A percentile compares a stretch with the other conserved stretches of the same genome.
Evolutionary conservation across 2,329 filamentous ascomycete species (phyloP).

Genomic region (Cercospora canescens): DNA sequence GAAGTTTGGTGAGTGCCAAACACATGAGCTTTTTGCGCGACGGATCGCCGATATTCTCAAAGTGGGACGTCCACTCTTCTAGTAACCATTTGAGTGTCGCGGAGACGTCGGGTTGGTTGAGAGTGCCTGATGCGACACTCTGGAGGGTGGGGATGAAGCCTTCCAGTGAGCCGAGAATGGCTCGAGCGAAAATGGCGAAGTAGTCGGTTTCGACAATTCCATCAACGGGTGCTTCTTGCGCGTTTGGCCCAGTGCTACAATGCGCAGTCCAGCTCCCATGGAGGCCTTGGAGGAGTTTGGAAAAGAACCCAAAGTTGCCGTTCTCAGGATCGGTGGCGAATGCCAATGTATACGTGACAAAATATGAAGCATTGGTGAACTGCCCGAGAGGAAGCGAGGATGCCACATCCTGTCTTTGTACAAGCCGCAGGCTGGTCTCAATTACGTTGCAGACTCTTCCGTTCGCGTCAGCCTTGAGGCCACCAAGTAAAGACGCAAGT

Average conservation of each 20-base stretch:
- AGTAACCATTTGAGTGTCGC: constrained; percentile 49
- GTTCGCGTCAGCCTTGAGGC: constrained; percentile 50
- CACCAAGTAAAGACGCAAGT: constrained; percentile 44
- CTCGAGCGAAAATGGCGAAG: constrained; percentile 76
- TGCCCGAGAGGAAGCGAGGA: constrained; percentile 16
- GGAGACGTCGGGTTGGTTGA: constrained; percentile 31
- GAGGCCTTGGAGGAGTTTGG: constrained; percentile 51
- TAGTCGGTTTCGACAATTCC: constrained; percentile 81
- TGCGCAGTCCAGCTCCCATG: constrained; percentile 62
- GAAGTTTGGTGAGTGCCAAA: constrained; percentile 69
- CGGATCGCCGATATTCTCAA: constrained; percentile 66
- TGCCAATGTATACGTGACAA: constrained; percentile 20
- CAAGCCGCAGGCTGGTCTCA: constrained; percentile 47
- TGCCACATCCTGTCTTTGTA: constrained; percentile 39
- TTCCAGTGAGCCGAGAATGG: constrained; percentile 70
- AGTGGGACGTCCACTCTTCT: constrained; percentile 65
- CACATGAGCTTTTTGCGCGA: constrained; percentile 70
- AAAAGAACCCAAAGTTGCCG: constrained; percentile 53
- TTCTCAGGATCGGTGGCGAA: constrained; percentile 16
- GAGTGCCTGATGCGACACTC: constrained; percentile 21
- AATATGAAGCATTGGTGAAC: constrained; percentile 16
- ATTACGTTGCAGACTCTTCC: constrained; percentile 48
- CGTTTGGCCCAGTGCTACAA: constrained; percentile 79
- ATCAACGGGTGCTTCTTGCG: constrained; percentile 67
- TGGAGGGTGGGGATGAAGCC: constrained; percentile 63